Conservation (phyloP, 768 basidiomycete species). For the Strobilomyces echinocephalus region DNA sequence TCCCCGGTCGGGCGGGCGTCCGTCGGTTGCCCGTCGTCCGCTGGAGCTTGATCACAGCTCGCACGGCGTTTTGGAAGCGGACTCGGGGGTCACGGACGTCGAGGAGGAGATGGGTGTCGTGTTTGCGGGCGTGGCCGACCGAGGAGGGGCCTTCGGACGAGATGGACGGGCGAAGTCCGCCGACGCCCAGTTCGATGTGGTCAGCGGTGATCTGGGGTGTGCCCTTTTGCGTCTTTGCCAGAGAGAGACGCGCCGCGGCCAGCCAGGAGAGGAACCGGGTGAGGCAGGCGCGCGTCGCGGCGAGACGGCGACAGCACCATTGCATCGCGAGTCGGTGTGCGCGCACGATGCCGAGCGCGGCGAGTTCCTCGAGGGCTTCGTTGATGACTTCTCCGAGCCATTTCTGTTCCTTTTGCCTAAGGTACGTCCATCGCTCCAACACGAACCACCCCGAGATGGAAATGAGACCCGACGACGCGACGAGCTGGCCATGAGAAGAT, state of each 20-base stretch:
- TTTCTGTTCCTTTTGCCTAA: constrained; percentile 39
- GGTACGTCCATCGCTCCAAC: constrained; percentile 44
- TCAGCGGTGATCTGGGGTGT: background rate
- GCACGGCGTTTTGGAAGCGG: constrained; percentile 39
- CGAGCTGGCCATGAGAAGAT: constrained; percentile 10
- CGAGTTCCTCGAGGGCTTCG: constrained; percentile 20
- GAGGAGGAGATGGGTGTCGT: constrained; percentile 13
- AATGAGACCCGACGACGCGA: constrained; percentile 36
- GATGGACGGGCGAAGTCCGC: background rate
- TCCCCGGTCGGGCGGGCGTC: constrained; percentile 16
- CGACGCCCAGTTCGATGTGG: background rate
- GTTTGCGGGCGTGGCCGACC: background rate
- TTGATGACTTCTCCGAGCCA: constrained; percentile 41
- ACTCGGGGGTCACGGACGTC: constrained; percentile 23
- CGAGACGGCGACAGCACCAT: constrained; percentile 21
- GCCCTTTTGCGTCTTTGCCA: background rate
- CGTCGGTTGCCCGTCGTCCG: constrained; percentile 25
- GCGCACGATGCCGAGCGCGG: constrained; percentile 21
- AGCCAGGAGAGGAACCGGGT: constrained; percentile 12
- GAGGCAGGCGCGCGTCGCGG: constrained; percentile 5
- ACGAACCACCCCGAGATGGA: constrained; percentile 52
- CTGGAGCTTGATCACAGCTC: constrained; percentile 40
- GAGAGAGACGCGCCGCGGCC: background rate
- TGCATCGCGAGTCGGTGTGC: constrained; percentile 19
- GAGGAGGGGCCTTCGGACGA: constrained; percentile 8